Conservation (phyloP, 1,284 basidiomycete genomes). For the Melampsora abietis-canadensis region DNA sequence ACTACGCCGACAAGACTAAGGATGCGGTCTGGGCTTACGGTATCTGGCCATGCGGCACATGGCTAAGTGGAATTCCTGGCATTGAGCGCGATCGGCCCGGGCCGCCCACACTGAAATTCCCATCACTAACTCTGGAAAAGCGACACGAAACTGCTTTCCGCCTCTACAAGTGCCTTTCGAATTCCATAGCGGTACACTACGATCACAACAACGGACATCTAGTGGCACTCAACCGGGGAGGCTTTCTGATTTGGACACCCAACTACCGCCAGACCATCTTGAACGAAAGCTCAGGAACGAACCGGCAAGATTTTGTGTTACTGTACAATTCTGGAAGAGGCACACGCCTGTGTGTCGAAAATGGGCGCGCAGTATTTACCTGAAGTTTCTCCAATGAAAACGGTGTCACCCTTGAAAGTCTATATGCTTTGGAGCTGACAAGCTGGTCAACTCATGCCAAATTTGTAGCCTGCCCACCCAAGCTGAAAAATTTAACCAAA, state of each 20-base stretch:
- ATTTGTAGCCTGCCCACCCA: background rate
- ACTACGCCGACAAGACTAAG: background rate
- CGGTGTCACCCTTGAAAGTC: background rate
- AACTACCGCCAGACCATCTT: background rate
- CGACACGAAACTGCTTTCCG: background rate
- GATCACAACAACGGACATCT: background rate
- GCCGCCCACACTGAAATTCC: too few species aligned
- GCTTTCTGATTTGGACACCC: background rate
- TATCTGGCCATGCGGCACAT: too few species aligned
- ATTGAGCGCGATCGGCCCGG: too few species aligned
- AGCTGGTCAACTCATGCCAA: background rate
- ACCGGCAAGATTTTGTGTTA: background rate
- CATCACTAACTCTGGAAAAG: background rate
- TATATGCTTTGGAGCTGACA: background rate
- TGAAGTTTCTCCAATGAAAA: background rate
- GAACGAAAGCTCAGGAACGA: background rate
- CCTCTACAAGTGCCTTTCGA: background rate
- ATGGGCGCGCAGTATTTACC: background rate
- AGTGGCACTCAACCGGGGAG: background rate
- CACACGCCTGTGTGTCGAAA: background rate
- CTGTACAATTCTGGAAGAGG: background rate
- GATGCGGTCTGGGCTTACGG: background rate
- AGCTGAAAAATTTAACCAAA: background rate
- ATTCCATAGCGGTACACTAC: background rate
- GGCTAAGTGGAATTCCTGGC: too few species aligned